Evolutionary conservation across 2,329 filamentous ascomycete genomes (phyloP), one percentile per base, ranked within the genome.

Genomic region (Pseudogymnoascus sp.): DNA sequence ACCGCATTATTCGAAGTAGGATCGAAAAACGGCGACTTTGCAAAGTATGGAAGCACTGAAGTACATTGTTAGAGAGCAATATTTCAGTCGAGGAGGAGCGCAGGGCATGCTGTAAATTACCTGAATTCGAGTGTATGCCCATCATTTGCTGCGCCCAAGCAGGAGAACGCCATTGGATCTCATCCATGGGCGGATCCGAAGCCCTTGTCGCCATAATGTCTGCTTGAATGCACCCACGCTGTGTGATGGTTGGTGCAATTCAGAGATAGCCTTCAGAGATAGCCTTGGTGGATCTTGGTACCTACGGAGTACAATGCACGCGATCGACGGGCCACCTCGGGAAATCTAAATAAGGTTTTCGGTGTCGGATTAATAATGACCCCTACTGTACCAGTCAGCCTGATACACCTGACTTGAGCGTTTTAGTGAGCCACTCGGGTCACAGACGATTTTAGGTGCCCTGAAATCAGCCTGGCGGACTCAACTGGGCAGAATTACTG

Each of bases 1-100:
- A 87, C 78, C 66, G 82, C 83, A 72, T 89, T 89, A 72, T 88
- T 89, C 66, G 84, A 87, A 2, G 84, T 87, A 64, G 75, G 79
- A 73, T 88, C 85, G 75, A 84, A 89, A 74, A 87, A 89, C 25
- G 86, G 85, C 64, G 85, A 88, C 64, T 81, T 77, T 66, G 84
- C 81, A 67, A 89, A 88, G 76, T 89, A 89, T 75, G 83, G 86
- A 63, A 88, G 82, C 64, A 89, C 65, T 8, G 51, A n/a, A 21
- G 29, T 12, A 55, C 5, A 55, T n/a, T 33, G 38, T 59, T 31
- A 59, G 58, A 12, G 21, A 13, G 33, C 17, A 9, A 15, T 12
- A 29, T 12, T 17, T 38, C 27, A 10, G 21, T 61, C 39, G 17
- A 61, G 29, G 12, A 33, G 21, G 36, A 31, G 21, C 21, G 12